Conservation (phyloP, 176 grass and related monocot species). For the Guadua angustifolia region DNA sequence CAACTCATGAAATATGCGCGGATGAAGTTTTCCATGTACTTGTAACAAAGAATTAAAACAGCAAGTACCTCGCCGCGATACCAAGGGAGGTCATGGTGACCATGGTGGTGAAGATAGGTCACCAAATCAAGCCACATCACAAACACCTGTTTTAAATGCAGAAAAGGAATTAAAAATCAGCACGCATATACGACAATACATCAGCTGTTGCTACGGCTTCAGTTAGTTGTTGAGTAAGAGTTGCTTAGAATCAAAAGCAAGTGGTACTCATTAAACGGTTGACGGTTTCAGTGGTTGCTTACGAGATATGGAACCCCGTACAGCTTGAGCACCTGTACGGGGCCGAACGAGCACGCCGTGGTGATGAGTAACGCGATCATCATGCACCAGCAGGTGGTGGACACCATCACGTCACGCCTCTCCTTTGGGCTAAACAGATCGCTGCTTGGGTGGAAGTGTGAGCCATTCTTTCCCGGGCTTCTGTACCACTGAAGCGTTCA, state of each 20-base stretch:
- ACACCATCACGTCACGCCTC: conserved; percentile 56
- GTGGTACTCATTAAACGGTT: background rate
- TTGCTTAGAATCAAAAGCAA: background rate
- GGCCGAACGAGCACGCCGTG: conserved; percentile 50
- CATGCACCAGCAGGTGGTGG: conserved; percentile 70
- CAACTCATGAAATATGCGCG: background rate
- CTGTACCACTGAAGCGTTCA: conserved; percentile 57
- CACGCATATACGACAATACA: background rate
- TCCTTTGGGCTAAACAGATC: conserved; percentile 70
- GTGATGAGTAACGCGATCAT: conserved; percentile 59
- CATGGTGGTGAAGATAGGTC: conserved; percentile 94
- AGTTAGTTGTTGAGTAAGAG: background rate
- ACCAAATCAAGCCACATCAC: conserved; percentile 87
- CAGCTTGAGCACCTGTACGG: conserved; percentile 55
- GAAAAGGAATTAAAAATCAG: background rate
- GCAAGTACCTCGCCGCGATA: conserved; percentile 74
- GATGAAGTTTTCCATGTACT: background rate
- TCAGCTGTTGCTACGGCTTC: no score
- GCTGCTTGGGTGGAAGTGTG: conserved; percentile 79
- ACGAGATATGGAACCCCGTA: conserved; percentile 78
- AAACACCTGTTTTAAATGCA: conserved; percentile 65
- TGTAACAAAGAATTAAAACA: background rate
- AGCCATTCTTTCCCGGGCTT: conserved; percentile 75
- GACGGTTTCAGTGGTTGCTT: conserved; percentile 30
- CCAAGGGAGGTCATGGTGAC: conserved; percentile 74